Conservation (phyloP, 2,329 filamentous ascomycete genomes). For the Diaporthe citrichinensis region DNA sequence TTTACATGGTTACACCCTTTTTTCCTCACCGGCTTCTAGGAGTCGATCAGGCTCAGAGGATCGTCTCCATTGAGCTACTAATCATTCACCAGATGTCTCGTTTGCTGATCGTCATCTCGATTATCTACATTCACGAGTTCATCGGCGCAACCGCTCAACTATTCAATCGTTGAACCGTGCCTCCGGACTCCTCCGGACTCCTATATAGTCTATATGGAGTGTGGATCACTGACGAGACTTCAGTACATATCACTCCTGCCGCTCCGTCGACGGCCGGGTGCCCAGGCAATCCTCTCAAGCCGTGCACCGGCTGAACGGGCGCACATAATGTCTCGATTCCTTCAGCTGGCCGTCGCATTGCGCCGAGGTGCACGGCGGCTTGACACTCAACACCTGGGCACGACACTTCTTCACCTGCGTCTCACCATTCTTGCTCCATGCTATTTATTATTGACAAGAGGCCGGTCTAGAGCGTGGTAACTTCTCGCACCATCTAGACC, state of each 20-base stretch:
- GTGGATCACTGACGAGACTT: background rate
- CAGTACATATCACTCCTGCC: background rate
- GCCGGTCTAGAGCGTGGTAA: background rate
- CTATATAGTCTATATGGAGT: no score
- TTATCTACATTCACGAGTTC: background rate
- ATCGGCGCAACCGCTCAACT: no score
- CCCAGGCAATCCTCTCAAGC: background rate
- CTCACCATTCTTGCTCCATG: slow-evolving; percentile 19
- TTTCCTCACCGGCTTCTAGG: background rate
- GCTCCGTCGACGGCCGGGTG: background rate
- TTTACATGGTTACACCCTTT: background rate
- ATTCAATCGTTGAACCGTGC: background rate
- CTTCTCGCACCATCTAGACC: background rate
- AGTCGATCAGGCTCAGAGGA: background rate
- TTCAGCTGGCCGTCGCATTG: background rate
- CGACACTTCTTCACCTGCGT: slow-evolving; percentile 8
- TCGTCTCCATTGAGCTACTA: background rate
- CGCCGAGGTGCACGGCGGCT: slow-evolving; percentile 21
- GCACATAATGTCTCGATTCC: background rate
- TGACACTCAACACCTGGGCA: background rate
- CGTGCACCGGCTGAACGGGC: background rate
- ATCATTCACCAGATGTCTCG: background rate
- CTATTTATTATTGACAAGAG: background rate
- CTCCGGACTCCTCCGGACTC: background rate
- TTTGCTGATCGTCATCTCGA: background rate